phyloP scores from a whole-genome alignment of 2,329 filamentous ascomycete genomes.

The Fusarium decemcellulare region DNA sequence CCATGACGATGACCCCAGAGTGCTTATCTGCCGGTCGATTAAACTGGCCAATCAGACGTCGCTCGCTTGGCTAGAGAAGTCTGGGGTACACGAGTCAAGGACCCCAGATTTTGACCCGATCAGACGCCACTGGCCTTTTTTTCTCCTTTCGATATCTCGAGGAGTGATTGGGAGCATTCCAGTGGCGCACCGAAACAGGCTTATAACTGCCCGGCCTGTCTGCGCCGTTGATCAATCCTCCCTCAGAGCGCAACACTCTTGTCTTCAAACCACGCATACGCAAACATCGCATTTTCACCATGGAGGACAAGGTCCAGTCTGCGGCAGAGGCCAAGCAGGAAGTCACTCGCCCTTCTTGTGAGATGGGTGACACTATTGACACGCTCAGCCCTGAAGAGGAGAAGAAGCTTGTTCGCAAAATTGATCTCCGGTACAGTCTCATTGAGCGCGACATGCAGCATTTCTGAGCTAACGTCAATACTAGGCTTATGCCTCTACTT shows the following conservation, averaged over 20 bases:
- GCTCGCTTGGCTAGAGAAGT: not conserved
- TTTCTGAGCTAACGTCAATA: not conserved
- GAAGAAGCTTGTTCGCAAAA: slow-evolving; percentile 35
- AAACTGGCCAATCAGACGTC: slow-evolving; percentile 18
- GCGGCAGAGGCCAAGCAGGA: not conserved
- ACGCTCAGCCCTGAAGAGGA: slow-evolving; percentile 23
- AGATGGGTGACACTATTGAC: slow-evolving; percentile 8
- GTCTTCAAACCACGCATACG: not conserved
- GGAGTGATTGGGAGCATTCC: too few species aligned
- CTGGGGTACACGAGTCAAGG: slow-evolving; percentile 17
- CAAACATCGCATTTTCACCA: not conserved
- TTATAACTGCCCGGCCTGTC: not conserved
- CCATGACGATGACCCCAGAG: not conserved
- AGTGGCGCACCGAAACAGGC: not conserved
- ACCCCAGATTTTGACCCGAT: slow-evolving; percentile 10
- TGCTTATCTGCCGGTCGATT: slow-evolving; percentile 19
- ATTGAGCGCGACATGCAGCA: not conserved
- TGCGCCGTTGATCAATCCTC: not conserved
- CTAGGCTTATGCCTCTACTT: slow-evolving; percentile 24
- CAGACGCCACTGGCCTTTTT: not conserved
- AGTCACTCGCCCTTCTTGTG: not conserved
- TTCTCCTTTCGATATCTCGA: not conserved
- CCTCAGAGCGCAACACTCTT: not conserved
- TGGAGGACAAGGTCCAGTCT: slow-evolving; percentile 10
- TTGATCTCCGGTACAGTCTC: slow-evolving; percentile 26